These are phyloP conservation scores for Galerina sulciceps DNA, from an alignment of 768 basidiomycete species.

Conservation along the genomic window DNA sequence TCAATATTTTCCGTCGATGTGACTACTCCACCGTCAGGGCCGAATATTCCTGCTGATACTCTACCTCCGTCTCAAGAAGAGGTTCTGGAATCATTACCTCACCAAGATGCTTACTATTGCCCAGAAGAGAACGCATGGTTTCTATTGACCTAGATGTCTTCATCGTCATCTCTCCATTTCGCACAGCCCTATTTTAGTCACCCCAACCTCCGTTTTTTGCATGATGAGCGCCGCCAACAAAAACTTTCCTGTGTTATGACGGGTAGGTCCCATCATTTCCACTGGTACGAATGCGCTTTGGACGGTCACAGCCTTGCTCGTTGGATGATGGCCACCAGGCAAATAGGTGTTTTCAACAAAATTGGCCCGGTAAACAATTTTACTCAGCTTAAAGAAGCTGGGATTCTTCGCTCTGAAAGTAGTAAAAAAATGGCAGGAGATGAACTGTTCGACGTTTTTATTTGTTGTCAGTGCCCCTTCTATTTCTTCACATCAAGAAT, in stretches of 20 bases:
- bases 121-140: slow-evolving; percentile 85
- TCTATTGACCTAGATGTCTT: slow-evolving; percentile 67
- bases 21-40: slow-evolving; percentile 21
- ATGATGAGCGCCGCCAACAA: slow-evolving; percentile 52
- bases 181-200: slow-evolving; percentile 53
- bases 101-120: slow-evolving; percentile 85
- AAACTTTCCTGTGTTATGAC: slow-evolving; percentile 53
- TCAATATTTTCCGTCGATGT: slow-evolving; percentile 66
- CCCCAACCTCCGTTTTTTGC: slow-evolving; percentile 53
- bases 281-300: slow-evolving; percentile 71
- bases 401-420: slow-evolving; percentile 36
- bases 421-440: slow-evolving; percentile 40
- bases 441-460: slow-evolving; percentile 72
- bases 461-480: slow-evolving; percentile 84
- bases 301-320: slow-evolving; percentile 68
- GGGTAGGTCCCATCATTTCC: slow-evolving; percentile 83
- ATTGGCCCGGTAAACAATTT: slow-evolving; percentile 49
- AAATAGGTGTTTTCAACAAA: slow-evolving; percentile 38
- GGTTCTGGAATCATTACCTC: slow-evolving; percentile 69
- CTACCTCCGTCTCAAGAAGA: slow-evolving; percentile 57
- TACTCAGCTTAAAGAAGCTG: slow-evolving; percentile 36
- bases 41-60: slow-evolving; percentile 9
- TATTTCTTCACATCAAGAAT: slow-evolving; percentile 72
- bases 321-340: slow-evolving; percentile 64
- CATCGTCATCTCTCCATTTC: slow-evolving; percentile 63